Conservation (phyloP, 768 basidiomycete genomes). For the Suillus luteus region DNA sequence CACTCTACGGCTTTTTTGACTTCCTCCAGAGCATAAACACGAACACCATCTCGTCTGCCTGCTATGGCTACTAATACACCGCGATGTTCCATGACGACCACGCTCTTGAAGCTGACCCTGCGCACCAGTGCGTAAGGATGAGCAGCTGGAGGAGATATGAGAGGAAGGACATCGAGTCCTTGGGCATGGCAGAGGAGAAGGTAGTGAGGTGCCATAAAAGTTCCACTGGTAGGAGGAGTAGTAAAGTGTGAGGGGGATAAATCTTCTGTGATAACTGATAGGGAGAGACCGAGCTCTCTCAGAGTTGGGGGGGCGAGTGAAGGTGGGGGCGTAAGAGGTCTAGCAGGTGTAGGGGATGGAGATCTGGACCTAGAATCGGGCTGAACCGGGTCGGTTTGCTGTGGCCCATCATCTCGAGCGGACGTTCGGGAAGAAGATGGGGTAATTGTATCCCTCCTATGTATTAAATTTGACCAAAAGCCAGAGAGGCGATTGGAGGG, state of each 20-base stretch:
- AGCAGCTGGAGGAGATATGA: constrained; percentile 69
- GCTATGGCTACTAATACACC: constrained; percentile 91
- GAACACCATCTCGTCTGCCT: constrained; percentile 81
- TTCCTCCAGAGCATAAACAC: constrained; percentile 87
- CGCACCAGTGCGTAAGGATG: constrained; percentile 84
- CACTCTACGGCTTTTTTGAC: constrained; percentile 85
- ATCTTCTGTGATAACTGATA: constrained; percentile 66
- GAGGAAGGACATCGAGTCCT: constrained; percentile 83
- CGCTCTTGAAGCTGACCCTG: constrained; percentile 78
- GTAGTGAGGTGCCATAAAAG: constrained; percentile 80
- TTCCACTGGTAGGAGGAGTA: constrained; percentile 74
- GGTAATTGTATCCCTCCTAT: constrained; percentile 58
- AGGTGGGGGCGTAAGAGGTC: constrained; percentile 74
- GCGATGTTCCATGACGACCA: constrained; percentile 92
- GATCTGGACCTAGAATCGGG: constrained; percentile 48
- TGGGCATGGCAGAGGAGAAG: constrained; percentile 84
- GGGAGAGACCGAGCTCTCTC: constrained; percentile 71
- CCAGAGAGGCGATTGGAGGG: constrained; percentile 78
- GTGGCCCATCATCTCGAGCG: constrained; percentile 34
- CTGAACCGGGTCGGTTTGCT: constrained; percentile 23
- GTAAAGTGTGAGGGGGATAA: constrained; percentile 78
- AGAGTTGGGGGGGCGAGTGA: constrained; percentile 69
- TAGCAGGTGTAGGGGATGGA: constrained; percentile 53
- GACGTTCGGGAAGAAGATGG: constrained; percentile 30
- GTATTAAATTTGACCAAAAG: constrained; percentile 80